Percentiles rank a stretch among this genome's conserved stretches.
phyloP scores from a whole-genome alignment of 176 grass and related monocot species.

The Avena sativa region DNA sequence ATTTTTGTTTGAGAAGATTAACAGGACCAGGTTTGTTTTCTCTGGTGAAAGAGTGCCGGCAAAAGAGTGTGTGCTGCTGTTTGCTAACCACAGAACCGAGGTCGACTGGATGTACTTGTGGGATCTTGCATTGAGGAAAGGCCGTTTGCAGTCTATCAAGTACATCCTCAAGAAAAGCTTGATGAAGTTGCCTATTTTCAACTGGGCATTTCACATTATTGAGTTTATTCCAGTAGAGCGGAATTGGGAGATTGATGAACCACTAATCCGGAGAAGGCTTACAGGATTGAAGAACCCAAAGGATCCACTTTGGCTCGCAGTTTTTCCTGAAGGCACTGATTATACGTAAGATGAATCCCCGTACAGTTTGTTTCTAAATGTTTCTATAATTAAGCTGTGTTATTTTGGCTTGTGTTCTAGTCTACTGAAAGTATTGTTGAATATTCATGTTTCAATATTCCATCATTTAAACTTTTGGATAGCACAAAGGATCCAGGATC shows the following conservation, averaged over 20 bases:
- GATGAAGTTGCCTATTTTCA: constrained; percentile 95
- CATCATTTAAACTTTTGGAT: neutral
- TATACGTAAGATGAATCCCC: constrained; percentile 64
- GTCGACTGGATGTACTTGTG: constrained; percentile 99
- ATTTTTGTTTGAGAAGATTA: constrained; percentile 94
- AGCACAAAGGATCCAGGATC: neutral
- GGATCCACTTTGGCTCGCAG: constrained; percentile 82
- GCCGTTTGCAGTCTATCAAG: constrained; percentile 79
- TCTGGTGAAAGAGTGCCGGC: constrained; percentile 70
- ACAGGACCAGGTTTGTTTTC: constrained; percentile 85
- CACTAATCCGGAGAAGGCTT: constrained; percentile 63
- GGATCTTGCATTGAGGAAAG: constrained; percentile 96
- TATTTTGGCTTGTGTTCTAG: neutral
- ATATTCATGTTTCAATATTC: neutral
- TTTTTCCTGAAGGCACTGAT: constrained; percentile 96
- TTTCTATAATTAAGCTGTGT: neutral
- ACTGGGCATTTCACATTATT: constrained; percentile 90
- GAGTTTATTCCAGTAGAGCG: constrained; percentile 89
- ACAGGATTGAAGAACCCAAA: constrained; percentile 55
- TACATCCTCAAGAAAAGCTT: constrained; percentile 96
- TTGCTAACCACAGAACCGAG: constrained; percentile 96
- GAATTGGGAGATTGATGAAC: constrained; percentile 96
- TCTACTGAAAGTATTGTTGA: neutral
- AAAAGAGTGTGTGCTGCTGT: constrained; percentile 70
- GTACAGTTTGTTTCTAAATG: constrained; percentile 21